A percentile compares a stretch with the other conserved stretches of the same genome.
phyloP scores from a whole-genome alignment of 2,329 filamentous ascomycete species.

The Colletotrichum siamense region DNA sequence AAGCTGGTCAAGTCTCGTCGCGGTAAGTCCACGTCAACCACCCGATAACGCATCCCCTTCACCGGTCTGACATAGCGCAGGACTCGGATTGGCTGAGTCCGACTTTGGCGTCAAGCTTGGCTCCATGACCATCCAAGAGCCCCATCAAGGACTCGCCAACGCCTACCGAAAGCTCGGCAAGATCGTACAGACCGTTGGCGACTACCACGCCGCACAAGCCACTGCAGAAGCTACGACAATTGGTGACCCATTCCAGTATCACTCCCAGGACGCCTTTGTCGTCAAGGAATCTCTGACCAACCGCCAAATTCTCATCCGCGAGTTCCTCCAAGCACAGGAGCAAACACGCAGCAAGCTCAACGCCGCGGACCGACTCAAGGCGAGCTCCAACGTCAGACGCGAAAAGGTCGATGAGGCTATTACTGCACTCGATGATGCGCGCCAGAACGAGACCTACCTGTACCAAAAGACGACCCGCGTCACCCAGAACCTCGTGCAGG shows the following conservation, averaged over 20 bases:
- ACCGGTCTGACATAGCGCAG: slow-evolving; percentile 51
- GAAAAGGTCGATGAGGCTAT: slow-evolving; percentile 99
- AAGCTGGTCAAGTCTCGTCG: slow-evolving; percentile 89
- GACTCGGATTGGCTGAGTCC: slow-evolving; percentile 87
- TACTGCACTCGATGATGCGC: slow-evolving; percentile 84
- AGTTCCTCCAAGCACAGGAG: slow-evolving; percentile 91
- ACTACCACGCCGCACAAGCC: slow-evolving; percentile 95
- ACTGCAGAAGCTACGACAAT: slow-evolving; percentile 96
- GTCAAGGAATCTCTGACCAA: slow-evolving; percentile 99
- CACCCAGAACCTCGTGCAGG: slow-evolving; percentile 84
- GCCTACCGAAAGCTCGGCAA: slow-evolving; percentile 96
- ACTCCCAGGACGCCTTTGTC: slow-evolving; percentile 94
- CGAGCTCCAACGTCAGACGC: slow-evolving; percentile 82
- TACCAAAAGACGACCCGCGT: slow-evolving; percentile 87
- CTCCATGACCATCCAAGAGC: slow-evolving; percentile 87
- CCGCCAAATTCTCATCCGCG: slow-evolving; percentile 92
- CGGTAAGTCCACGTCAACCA: slow-evolving; percentile 61
- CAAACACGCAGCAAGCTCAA: slow-evolving; percentile 80
- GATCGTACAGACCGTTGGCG: slow-evolving; percentile 89
- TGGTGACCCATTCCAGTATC: slow-evolving; percentile 91
- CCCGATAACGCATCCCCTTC: background rate
- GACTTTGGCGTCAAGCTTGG: slow-evolving; percentile 92
- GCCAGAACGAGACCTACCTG: slow-evolving; percentile 80
- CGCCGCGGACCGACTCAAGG: slow-evolving; percentile 87
- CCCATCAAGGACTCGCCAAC: slow-evolving; percentile 83